Conservation (phyloP, 2,329 filamentous ascomycete species). For the Seiridium unicorne region DNA sequence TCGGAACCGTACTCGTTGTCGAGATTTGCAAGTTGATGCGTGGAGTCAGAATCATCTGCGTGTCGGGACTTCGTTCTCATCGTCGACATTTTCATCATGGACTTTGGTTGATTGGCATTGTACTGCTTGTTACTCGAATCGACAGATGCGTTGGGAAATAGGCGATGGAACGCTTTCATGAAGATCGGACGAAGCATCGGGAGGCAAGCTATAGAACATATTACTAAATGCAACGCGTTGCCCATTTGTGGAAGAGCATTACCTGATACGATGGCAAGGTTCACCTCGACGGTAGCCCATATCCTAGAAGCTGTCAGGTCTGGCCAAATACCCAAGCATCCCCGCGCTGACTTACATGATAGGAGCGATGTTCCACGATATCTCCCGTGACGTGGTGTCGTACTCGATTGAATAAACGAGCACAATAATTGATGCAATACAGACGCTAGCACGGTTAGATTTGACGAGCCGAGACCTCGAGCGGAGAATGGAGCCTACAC, state of each 20-base stretch:
- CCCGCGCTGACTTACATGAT: slow-evolving; percentile 12
- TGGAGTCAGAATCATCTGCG: neutral
- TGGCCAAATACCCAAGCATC: neutral
- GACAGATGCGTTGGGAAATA: neutral
- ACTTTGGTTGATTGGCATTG: neutral
- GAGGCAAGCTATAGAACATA: neutral
- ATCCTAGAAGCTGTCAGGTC: neutral
- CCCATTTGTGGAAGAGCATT: neutral
- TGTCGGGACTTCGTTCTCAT: neutral
- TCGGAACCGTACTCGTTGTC: neutral
- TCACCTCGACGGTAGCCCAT: slow-evolving; percentile 28
- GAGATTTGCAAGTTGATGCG: neutral
- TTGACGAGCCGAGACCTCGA: neutral
- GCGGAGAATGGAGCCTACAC: slow-evolving; percentile 16
- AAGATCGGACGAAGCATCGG: slow-evolving; percentile 9
- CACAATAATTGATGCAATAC: slow-evolving; percentile 24
- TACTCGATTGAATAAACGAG: slow-evolving; percentile 21
- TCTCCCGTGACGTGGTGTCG: slow-evolving; percentile 18
- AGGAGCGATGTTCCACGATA: slow-evolving; percentile 21
- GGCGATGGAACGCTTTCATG: neutral
- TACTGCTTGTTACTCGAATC: neutral
- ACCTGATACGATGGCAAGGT: slow-evolving; percentile 27
- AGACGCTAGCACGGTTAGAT: slow-evolving; percentile 11
- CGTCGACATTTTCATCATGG: neutral
- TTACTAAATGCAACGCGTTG: neutral